These are phyloP conservation scores for Jimgerdemannia flammicorona DNA, from an alignment of 192 early-diverging fungal species.

Conservation along the genomic window DNA sequence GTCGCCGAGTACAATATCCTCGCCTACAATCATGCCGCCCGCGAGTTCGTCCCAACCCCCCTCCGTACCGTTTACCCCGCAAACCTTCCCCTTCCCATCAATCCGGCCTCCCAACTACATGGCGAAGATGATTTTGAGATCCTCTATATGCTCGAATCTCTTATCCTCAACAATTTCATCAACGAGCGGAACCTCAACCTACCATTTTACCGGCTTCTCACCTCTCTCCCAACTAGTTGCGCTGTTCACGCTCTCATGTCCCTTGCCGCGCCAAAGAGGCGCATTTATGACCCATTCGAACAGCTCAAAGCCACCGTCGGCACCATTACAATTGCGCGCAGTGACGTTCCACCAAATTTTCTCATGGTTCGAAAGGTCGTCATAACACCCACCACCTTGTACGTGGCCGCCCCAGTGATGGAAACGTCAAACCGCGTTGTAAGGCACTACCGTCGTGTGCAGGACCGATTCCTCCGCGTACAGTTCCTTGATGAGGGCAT, in stretches of 20 bases:
- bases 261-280: slow-evolving; percentile 19
- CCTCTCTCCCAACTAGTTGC: background rate
- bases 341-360: slow-evolving; percentile 37
- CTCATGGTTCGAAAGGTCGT: slow-evolving; percentile 49
- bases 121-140: slow-evolving; percentile 30
- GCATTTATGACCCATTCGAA: slow-evolving; percentile 33
- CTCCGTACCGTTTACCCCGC: background rate
- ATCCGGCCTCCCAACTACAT: background rate
- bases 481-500: slow-evolving; percentile 64
- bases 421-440: slow-evolving; percentile 77
- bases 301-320: slow-evolving; percentile 3
- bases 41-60: background rate
- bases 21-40: background rate
- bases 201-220: slow-evolving; percentile 21
- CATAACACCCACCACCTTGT: slow-evolving; percentile 66
- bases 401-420: slow-evolving; percentile 56
- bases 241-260: slow-evolving; percentile 23
- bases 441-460: background rate
- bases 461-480: slow-evolving; percentile 65
- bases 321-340: background rate
- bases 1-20: background rate
- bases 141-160: slow-evolving; percentile 42
- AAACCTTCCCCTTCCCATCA: background rate
- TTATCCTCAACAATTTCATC: slow-evolving; percentile 32
- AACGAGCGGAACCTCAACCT: slow-evolving; percentile 38